phyloP scores from a whole-genome alignment of 2,329 filamentous ascomycete species.

The Colletotrichum camelliae region DNA sequence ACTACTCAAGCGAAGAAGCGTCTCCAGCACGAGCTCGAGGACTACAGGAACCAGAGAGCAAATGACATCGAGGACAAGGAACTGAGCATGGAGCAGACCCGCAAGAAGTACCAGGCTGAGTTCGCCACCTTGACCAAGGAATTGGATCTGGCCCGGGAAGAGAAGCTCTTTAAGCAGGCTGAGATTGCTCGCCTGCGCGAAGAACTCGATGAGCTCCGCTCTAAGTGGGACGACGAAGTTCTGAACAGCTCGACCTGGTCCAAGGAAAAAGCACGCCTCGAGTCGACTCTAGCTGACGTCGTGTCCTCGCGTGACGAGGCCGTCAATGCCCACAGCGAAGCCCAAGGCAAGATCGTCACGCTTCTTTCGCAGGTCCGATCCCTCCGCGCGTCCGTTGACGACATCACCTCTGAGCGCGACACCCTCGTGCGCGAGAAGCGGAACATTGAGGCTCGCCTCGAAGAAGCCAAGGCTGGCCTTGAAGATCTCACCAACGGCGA shows the following conservation, averaged over 20 bases:
- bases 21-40: slow-evolving; percentile 95
- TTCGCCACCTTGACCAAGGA: slow-evolving; percentile 90
- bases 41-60: slow-evolving; percentile 92
- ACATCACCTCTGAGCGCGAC: slow-evolving; percentile 85
- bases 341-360: slow-evolving; percentile 89
- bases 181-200: slow-evolving; percentile 91
- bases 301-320: slow-evolving; percentile 93
- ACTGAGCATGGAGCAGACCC: slow-evolving; percentile 92
- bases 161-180: slow-evolving; percentile 82
- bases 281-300: slow-evolving; percentile 87
- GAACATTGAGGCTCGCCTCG: slow-evolving; percentile 80
- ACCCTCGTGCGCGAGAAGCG: slow-evolving; percentile 87
- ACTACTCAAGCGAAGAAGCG: slow-evolving; percentile 90
- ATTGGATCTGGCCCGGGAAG: slow-evolving; percentile 91
- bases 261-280: slow-evolving; percentile 93
- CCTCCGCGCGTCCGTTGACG: slow-evolving; percentile 84
- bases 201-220: slow-evolving; percentile 91
- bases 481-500: slow-evolving; percentile 88
- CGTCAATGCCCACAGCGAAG: slow-evolving; percentile 90
- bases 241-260: slow-evolving; percentile 98
- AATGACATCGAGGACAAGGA: slow-evolving; percentile 98
- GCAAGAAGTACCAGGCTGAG: slow-evolving; percentile 96
- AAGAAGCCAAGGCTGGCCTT: slow-evolving; percentile 86
- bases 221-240: slow-evolving; percentile 98
- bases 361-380: slow-evolving; percentile 88